Percentiles rank a stretch among this genome's conserved stretches.
Evolutionary conservation across 768 basidiomycete species (phyloP).

Genomic region (Pulveroboletus sp.): DNA sequence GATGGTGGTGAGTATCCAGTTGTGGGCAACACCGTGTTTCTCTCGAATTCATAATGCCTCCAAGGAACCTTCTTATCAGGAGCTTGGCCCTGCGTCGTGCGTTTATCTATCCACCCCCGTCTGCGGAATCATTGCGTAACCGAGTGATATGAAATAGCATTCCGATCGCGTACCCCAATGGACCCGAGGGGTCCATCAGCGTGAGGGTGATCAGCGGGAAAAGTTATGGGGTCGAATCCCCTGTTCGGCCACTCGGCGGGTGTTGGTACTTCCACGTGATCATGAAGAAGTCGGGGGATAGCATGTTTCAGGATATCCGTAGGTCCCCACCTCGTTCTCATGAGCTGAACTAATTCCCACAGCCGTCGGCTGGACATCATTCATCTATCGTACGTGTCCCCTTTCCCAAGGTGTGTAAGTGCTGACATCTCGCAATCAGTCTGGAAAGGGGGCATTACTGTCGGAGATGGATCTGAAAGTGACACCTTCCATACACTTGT

Average conservation of each 20-base stretch:
- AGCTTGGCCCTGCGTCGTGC: conserved; percentile 62
- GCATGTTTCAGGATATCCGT: conserved; percentile 83
- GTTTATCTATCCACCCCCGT: conserved; percentile 18
- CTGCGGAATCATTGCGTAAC: not conserved
- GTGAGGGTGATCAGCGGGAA: conserved; percentile 88
- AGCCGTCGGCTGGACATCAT: conserved; percentile 88
- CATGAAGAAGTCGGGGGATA: conserved; percentile 54
- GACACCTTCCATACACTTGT: conserved; percentile 77
- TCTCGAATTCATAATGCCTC: not conserved
- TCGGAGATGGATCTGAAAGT: conserved; percentile 51
- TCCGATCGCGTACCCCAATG: conserved; percentile 69
- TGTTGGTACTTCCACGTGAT: conserved; percentile 89
- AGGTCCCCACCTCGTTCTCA: conserved; percentile 25
- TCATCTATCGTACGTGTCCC: conserved; percentile 65
- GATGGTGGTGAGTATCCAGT: conserved; percentile 51
- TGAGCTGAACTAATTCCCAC: not conserved
- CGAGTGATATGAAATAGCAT: conserved; percentile 42
- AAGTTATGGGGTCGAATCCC: conserved; percentile 81
- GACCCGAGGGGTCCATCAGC: conserved; percentile 59
- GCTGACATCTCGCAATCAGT: conserved; percentile 18
- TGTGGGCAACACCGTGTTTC: not conserved
- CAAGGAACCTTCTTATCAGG: conserved; percentile 80
- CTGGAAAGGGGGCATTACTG: conserved; percentile 51
- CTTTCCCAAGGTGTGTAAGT: not conserved
- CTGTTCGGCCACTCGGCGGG: conserved; percentile 86